Evolutionary conservation across 129 eudicot species (phyloP).

Genomic region (Flaveria brownii): DNA sequence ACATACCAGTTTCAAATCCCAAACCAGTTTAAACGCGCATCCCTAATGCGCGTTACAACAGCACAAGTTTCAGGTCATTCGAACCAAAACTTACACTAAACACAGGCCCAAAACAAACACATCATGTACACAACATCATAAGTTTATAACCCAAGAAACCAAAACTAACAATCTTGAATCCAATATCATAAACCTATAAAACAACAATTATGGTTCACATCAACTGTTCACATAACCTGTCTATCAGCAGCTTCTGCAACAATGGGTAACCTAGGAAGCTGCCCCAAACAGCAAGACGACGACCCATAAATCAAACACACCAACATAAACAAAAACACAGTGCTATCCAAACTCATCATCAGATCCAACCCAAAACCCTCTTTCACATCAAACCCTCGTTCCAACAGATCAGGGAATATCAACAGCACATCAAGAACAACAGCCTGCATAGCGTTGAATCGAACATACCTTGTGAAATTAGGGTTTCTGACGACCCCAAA

Average conservation of each 20-base stretch:
- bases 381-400: conserved; percentile 64
- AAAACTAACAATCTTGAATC: conserved; percentile 12
- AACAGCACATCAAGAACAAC: conserved; percentile 90
- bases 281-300: conserved; percentile 68
- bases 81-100: background rate
- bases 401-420: conserved; percentile 92
- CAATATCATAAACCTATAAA: background rate
- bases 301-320: conserved; percentile 84
- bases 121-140: background rate
- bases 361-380: conserved; percentile 89
- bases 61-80: background rate
- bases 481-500: conserved; percentile 84
- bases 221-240: conserved; percentile 60
- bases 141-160: background rate
- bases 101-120: background rate
- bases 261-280: conserved; percentile 87
- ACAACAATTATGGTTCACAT: background rate
- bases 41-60: too few relatives aligned
- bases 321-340: conserved; percentile 86
- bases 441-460: conserved; percentile 99
- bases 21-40: too few relatives aligned
- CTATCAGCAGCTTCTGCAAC: conserved; percentile 99
- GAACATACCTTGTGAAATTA: conserved; percentile 90
- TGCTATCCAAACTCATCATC: conserved; percentile 95
- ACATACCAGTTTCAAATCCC: too few relatives aligned